Conservation (phyloP, 1,139 yeast genomes). For the Taphrina populina region DNA sequence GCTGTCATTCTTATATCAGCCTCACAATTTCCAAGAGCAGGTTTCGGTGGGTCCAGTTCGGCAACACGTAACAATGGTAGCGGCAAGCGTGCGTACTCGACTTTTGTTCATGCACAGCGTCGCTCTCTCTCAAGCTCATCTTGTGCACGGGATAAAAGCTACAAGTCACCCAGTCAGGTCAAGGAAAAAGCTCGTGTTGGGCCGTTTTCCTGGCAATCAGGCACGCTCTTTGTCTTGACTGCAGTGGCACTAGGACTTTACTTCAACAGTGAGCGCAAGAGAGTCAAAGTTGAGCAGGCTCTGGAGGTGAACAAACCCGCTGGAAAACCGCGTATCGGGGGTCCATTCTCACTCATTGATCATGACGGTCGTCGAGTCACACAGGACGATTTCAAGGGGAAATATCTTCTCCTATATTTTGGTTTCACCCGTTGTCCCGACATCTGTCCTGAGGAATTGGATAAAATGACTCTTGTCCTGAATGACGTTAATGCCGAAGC, state of each 20-base stretch:
- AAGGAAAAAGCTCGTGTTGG: constrained; percentile 33
- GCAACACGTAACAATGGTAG: neutral
- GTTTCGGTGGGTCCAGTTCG: too few species aligned
- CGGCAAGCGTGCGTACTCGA: constrained; percentile 7
- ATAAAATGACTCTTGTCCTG: constrained; percentile 62
- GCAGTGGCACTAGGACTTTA: constrained; percentile 72
- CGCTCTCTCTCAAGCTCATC: too few species aligned
- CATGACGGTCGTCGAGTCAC: constrained; percentile 71
- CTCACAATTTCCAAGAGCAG: constrained; percentile 5
- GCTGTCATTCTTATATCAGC: constrained; percentile 42
- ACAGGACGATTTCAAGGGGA: constrained; percentile 69
- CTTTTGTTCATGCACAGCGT: too few species aligned
- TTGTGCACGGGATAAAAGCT: too few species aligned
- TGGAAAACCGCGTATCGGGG: constrained; percentile 93
- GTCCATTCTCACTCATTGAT: constrained; percentile 73
- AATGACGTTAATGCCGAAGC: constrained; percentile 30
- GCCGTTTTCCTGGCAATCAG: constrained; percentile 83
- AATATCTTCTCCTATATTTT: constrained; percentile 78
- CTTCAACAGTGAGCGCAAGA: constrained; percentile 70
- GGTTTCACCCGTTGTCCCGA: constrained; percentile 98
- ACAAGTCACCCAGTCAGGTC: constrained; percentile 18
- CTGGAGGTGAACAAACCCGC: constrained; percentile 43
- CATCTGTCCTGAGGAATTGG: constrained; percentile 96
- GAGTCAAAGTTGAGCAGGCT: constrained; percentile 50
- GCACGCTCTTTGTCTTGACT: constrained; percentile 59